Percentiles rank a stretch among this genome's conserved stretches.
Evolutionary conservation across 176 grass and related monocot genomes (phyloP).

Genomic region (Phoenix roebelenii): DNA sequence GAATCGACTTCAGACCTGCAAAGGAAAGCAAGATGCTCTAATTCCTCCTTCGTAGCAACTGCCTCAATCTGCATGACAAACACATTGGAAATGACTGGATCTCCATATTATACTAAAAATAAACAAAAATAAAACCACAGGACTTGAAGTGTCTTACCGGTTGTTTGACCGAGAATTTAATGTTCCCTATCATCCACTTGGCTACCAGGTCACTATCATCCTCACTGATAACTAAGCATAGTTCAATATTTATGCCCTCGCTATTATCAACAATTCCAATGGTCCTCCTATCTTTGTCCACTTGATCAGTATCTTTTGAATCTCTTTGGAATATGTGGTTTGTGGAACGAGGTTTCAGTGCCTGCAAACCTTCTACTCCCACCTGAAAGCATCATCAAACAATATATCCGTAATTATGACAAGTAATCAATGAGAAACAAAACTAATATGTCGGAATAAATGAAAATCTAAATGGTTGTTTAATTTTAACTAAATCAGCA

Average conservation of each 20-base stretch:
- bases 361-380: slow-evolving; percentile 80
- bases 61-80: slow-evolving; percentile 64
- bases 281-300: slow-evolving; percentile 11
- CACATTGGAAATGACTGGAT: slow-evolving; percentile 1
- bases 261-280: slow-evolving; percentile 24
- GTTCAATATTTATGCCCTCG: slow-evolving; percentile 79
- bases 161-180: slow-evolving; percentile 94
- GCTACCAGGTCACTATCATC: slow-evolving; percentile 48
- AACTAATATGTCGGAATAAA: background rate
- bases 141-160: slow-evolving; percentile 38
- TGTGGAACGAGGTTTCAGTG: slow-evolving; percentile 68
- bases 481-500: no score
- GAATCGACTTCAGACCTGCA: slow-evolving; percentile 94
- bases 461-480: background rate
- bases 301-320: slow-evolving; percentile 31
- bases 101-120: slow-evolving; percentile 3
- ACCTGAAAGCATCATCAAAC: slow-evolving; percentile 38
- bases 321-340: slow-evolving; percentile 27
- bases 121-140: slow-evolving; percentile 20
- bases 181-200: slow-evolving; percentile 81
- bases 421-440: slow-evolving; percentile 17
- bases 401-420: slow-evolving; percentile 2
- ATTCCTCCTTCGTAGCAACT: slow-evolving; percentile 80
- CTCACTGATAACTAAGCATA: slow-evolving; percentile 44
- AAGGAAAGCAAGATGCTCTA: slow-evolving; percentile 67